Evolutionary conservation across 495 filamentous ascomycete species (phyloP).

Genomic region (Chaetomium fimeti): DNA sequence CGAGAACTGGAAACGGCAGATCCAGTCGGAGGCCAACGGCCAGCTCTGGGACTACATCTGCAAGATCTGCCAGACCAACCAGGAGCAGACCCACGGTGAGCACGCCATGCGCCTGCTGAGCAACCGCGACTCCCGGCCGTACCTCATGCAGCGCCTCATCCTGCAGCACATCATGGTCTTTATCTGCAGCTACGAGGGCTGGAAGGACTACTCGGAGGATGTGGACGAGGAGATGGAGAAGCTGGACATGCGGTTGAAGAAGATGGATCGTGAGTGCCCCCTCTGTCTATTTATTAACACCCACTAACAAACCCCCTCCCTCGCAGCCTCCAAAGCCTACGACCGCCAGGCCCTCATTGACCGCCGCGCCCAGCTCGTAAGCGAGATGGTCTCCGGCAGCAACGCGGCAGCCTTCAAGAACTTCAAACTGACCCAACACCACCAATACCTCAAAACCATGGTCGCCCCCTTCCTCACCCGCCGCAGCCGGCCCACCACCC

Average conservation of each 20-base stretch:
- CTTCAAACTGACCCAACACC: constrained; percentile 25
- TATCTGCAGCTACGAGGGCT: constrained; percentile 32
- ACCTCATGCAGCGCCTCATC: constrained; percentile 36
- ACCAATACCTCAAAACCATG: constrained; percentile 30
- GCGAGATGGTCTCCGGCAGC: constrained; percentile 14
- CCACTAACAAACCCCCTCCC: background rate
- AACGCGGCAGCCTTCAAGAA: constrained; percentile 25
- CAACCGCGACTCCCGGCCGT: constrained; percentile 29
- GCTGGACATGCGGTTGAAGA: constrained; percentile 24
- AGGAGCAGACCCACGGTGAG: constrained; percentile 20
- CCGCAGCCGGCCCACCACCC: background rate
- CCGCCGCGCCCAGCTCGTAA: constrained; percentile 23
- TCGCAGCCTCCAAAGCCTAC: constrained; percentile 22
- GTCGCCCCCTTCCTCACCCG: constrained; percentile 21
- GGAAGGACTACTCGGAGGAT: constrained; percentile 24
- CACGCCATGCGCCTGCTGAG: constrained; percentile 30
- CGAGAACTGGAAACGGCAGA: constrained; percentile 4
- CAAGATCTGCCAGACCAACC: constrained; percentile 19
- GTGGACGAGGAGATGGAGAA: constrained; percentile 26
- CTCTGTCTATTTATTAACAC: background rate
- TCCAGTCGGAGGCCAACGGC: constrained; percentile 20
- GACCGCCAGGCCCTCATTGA: constrained; percentile 35
- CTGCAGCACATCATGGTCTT: constrained; percentile 33
- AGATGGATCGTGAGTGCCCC: constrained; percentile 1
- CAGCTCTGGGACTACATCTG: constrained; percentile 35